phyloP scores from a whole-genome alignment of 2,329 filamentous ascomycete genomes.

The Cercospora canescens region DNA sequence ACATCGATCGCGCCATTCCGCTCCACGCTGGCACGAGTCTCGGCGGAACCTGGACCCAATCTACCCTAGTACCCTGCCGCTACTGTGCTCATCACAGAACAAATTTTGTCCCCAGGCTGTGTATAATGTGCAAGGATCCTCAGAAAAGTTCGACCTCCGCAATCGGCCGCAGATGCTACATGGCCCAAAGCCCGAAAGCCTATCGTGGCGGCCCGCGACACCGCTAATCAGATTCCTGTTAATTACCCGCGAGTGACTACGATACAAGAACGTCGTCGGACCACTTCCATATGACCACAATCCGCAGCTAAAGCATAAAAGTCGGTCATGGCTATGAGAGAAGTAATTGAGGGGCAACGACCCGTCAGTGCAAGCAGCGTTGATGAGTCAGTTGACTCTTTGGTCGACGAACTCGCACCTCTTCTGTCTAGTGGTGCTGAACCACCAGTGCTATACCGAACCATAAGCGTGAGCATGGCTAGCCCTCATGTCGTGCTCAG shows the following conservation, averaged over 20 bases:
- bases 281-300: not conserved
- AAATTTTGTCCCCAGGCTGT: not conserved
- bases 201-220: conserved; percentile 6
- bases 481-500: not conserved
- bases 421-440: conserved; percentile 16
- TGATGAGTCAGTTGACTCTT: conserved; percentile 5
- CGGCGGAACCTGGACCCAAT: not conserved
- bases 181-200: conserved; percentile 1
- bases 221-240: not conserved
- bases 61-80: not conserved
- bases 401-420: conserved; percentile 18
- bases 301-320: not conserved
- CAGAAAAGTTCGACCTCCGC: conserved; percentile 2
- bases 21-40: conserved; percentile 6
- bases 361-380: not conserved
- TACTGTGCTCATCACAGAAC: not conserved
- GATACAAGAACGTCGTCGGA: not conserved
- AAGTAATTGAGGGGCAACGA: conserved; percentile 5
- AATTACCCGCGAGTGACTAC: not conserved
- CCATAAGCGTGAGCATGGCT: conserved; percentile 21
- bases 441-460: conserved; percentile 19
- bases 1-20: not conserved
- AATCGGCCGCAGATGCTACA: conserved; percentile 4
- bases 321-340: not conserved
- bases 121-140: conserved; percentile 1